phyloP scores from a whole-genome alignment of 73 alveolate genomes.

The Paramecium tetraurelia region DNA sequence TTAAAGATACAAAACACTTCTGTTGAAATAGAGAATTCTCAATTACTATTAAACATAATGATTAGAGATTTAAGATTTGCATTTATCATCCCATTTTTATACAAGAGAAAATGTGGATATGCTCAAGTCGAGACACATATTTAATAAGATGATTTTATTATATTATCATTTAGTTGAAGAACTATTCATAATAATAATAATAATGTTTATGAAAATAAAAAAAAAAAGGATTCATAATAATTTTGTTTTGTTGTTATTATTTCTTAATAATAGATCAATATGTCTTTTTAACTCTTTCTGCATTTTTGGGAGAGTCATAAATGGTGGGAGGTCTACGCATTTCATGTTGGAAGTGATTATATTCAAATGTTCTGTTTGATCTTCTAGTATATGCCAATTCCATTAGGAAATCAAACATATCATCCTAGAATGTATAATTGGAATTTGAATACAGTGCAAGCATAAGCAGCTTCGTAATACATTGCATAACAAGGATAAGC shows the following conservation, averaged over 20 bases:
- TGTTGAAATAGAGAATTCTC: neutral
- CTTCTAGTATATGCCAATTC: constrained; percentile 66
- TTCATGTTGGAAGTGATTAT: constrained; percentile 53
- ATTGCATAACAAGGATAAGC: constrained; percentile 56
- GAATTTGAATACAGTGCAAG: constrained; percentile 35
- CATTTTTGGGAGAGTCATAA: constrained; percentile 64
- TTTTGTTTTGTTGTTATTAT: neutral
- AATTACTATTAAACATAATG: neutral
- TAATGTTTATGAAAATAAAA: neutral
- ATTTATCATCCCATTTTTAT: neutral
- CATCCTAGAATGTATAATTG: constrained; percentile 27
- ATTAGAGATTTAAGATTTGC: constrained; percentile 26
- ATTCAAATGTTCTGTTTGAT: constrained; percentile 58
- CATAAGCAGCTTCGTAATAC: constrained; percentile 61
- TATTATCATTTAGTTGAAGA: neutral
- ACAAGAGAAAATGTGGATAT: neutral
- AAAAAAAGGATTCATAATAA: neutral
- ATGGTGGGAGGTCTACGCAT: constrained; percentile 55
- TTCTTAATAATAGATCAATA: neutral
- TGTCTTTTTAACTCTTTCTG: constrained; percentile 54
- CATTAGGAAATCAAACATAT: constrained; percentile 67
- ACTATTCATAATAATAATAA: neutral
- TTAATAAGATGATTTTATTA: neutral
- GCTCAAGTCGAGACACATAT: neutral
- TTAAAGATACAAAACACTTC: neutral